These are phyloP conservation scores for Colletotrichum euphorbiae DNA, from an alignment of 2,329 filamentous ascomycete species.

Conservation along the genomic window DNA sequence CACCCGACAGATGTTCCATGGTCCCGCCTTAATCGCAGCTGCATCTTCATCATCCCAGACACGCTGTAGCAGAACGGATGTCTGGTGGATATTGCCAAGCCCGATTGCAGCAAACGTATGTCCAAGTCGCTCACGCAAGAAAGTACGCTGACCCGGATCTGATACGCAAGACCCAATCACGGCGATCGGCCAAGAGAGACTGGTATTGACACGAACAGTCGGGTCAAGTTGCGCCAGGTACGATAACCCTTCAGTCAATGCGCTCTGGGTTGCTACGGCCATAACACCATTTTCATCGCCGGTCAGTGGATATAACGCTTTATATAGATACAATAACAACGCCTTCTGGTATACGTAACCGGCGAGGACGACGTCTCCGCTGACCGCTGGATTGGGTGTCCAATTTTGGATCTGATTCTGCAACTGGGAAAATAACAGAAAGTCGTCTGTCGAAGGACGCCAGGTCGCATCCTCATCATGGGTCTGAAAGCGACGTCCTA, in stretches of 20 bases:
- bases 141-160: slow-evolving; percentile 50
- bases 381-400: not conserved
- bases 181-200: slow-evolving; percentile 54
- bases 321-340: not conserved
- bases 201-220: slow-evolving; percentile 52
- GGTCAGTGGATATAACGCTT: not conserved
- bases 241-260: not conserved
- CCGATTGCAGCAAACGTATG: not conserved
- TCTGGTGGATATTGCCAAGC: not conserved
- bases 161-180: slow-evolving; percentile 53
- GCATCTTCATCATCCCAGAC: slow-evolving; percentile 51
- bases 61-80: slow-evolving; percentile 50
- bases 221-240: slow-evolving; percentile 46
- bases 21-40: slow-evolving; percentile 44
- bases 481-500: slow-evolving; percentile 49
- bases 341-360: not conserved
- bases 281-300: not conserved
- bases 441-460: not conserved
- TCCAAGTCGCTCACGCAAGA: slow-evolving; percentile 25
- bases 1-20: slow-evolving; percentile 58
- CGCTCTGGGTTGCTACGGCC: not conserved
- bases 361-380: not conserved
- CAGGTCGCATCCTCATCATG: not conserved
- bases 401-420: not conserved
- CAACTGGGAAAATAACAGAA: not conserved